Conservation (phyloP, 2,329 filamentous ascomycete genomes). For the Trichocomaceae sp. region DNA sequence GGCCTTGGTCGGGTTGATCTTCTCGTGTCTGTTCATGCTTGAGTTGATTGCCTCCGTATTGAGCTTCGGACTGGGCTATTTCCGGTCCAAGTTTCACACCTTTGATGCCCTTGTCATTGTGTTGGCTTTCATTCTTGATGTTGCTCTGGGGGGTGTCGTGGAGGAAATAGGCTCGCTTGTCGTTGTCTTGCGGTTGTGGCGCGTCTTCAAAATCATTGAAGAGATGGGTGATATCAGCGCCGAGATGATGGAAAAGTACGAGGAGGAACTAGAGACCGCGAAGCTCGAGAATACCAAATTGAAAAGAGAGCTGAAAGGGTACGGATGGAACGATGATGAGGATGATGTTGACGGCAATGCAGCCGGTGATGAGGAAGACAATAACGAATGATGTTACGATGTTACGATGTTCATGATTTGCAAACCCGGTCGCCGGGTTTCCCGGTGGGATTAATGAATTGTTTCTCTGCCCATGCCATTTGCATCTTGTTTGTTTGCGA, state of each 20-base stretch:
- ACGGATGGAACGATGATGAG: constrained; percentile 7
- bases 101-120: constrained; percentile 61
- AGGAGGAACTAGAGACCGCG: constrained; percentile 44
- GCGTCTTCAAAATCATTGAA: constrained; percentile 64
- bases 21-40: constrained; percentile 59
- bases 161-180: constrained; percentile 47
- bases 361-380: constrained; percentile 9
- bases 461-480: too few species aligned
- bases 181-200: constrained; percentile 60
- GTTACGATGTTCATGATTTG: background rate
- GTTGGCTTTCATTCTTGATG: constrained; percentile 55
- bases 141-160: constrained; percentile 50
- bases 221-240: constrained; percentile 58
- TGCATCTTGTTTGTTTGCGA: background rate
- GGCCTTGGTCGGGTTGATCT: constrained; percentile 49
- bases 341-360: constrained; percentile 10
- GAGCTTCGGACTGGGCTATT: constrained; percentile 58
- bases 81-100: constrained; percentile 54
- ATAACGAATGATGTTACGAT: constrained; percentile 8
- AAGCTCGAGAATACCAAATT: constrained; percentile 9
- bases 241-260: constrained; percentile 56
- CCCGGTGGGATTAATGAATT: background rate
- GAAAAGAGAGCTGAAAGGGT: constrained; percentile 10
- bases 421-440: background rate
- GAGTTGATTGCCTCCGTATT: constrained; percentile 56